A percentile compares a stretch with the other conserved stretches of the same genome.
These are phyloP conservation scores for Claviceps digitariae DNA, from an alignment of 2,329 filamentous ascomycete genomes.

Conservation along the genomic window DNA sequence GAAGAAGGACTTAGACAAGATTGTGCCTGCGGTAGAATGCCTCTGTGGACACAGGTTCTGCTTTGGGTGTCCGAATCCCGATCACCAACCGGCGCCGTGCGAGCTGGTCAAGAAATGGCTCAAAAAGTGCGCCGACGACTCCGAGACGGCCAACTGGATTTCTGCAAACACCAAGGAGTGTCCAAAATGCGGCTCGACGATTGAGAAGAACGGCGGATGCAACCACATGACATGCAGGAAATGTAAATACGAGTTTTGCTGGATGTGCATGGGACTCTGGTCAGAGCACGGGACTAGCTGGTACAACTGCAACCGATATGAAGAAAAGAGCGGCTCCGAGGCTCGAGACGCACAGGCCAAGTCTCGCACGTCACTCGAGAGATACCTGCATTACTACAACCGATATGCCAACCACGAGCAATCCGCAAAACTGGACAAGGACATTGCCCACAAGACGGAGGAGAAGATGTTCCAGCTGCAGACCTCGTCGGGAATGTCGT, in stretches of 20 bases:
- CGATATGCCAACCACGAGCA: conserved; percentile 98
- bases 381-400: conserved; percentile 99
- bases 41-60: conserved; percentile 79
- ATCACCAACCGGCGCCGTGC: conserved; percentile 91
- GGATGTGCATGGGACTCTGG: conserved; percentile 99
- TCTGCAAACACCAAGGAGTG: conserved; percentile 98
- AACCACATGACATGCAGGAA: conserved; percentile 98
- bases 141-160: conserved; percentile 98
- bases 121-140: conserved; percentile 97
- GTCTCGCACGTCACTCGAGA: conserved; percentile 77
- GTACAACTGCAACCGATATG: conserved; percentile 98
- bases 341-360: conserved; percentile 86
- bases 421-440: conserved; percentile 89
- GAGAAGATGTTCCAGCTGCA: conserved; percentile 98
- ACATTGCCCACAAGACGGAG: conserved; percentile 90
- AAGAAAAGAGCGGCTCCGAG: conserved; percentile 87
- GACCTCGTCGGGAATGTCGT: conserved; percentile 86
- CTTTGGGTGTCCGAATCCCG: conserved; percentile 79
- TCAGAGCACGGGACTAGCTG: conserved; percentile 97
- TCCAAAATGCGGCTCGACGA: conserved; percentile 88
- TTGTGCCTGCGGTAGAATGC: conserved; percentile 86
- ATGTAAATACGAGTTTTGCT: conserved; percentile 94
- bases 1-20: conserved; percentile 67
- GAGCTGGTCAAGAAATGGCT: conserved; percentile 86
- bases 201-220: conserved; percentile 96